Conservation (phyloP, 225 moss, liverwort and hornwort species). For the Marchantia paleacea region DNA sequence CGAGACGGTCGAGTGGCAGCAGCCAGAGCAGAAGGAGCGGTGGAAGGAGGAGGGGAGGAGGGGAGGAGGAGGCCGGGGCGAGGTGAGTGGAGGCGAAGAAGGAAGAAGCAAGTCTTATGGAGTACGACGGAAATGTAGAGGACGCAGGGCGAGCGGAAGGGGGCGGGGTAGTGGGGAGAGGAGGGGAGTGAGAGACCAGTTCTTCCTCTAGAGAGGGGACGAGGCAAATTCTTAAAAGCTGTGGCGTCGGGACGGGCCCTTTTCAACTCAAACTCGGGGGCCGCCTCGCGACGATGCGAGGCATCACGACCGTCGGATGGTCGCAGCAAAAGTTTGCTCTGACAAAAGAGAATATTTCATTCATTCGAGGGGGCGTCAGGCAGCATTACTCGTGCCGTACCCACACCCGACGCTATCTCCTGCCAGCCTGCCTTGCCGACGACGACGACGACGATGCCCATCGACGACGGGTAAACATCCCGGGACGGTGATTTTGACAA, state of each 20-base stretch:
- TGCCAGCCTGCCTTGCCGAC: background rate
- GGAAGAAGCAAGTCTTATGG: background rate
- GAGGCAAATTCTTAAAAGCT: slow-evolving; percentile 24
- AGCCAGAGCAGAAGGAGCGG: background rate
- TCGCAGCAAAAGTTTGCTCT: slow-evolving; percentile 13
- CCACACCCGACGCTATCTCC: slow-evolving; percentile 20
- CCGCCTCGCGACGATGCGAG: slow-evolving; percentile 5
- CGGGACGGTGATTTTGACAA: background rate
- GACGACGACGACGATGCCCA: background rate
- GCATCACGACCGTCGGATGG: slow-evolving; percentile 20
- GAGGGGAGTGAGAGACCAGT: background rate
- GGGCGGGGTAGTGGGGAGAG: background rate
- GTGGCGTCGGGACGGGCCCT: slow-evolving; percentile 21
- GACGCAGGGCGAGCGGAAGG: background rate
- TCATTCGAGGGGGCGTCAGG: slow-evolving; percentile 10
- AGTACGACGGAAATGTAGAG: background rate
- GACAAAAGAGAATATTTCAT: slow-evolving; percentile 21
- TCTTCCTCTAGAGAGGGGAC: background rate
- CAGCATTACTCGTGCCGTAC: slow-evolving; percentile 12
- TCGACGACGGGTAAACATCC: background rate
- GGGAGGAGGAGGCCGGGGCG: background rate
- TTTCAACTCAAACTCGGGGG: slow-evolving; percentile 8
- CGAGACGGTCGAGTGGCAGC: background rate
- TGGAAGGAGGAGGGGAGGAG: background rate
- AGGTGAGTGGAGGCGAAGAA: no score